Evolutionary conservation across 2,329 filamentous ascomycete species (phyloP), one percentile per base, ranked within the genome.

Genomic region (Tolypocladium endophyticum): DNA sequence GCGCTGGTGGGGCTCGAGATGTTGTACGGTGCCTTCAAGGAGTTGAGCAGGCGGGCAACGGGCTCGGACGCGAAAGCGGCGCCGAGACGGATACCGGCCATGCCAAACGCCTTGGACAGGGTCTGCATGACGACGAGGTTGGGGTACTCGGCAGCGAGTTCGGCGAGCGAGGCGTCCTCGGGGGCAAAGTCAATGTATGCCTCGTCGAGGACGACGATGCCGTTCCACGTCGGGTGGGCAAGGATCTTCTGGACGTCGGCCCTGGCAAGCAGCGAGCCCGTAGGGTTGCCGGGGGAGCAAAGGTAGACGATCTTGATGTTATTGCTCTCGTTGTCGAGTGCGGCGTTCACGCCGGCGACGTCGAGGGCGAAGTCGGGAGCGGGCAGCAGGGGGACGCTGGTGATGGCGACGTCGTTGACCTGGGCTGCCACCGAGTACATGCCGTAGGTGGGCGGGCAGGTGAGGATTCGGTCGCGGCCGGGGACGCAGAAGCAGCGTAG

Each of bases 51-150:
- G 20, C 77, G 74, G 2, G 93, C 92, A 63, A 99, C 87, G 7
- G 85, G 81, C 0, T 86, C 80, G 12, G 86, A 83, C 6, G 90
- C 83, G 71, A 97, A 99, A 0, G 90, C 91, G 9, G 87, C 89
- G 55, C 94, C 94, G 1, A 99, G 81, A 20, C 94, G 83, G 70
- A 99, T 96, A 57, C 93, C 94, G 4, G 94, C 94, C 69, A 99
- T 83, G 35, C 94, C 94, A 70, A 99, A 99, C 0, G 92, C 94
- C 74, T 99, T 99, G 68, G 90, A 96, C n/a, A 97, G 81, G 1
- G 94, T 99, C 79, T 99, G 94, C 90, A 97, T 91, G 60, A 99
- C 92, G 23, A 97, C 92, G 33, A 99, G 80, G 73, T 99, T 99
- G 57, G 93, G 92, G 85, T 90, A 95, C 69, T 96, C 92, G 41